Evolutionary conservation across 2,329 filamentous ascomycete species (phyloP).

Genomic region (Macrophomina phaseolina): DNA sequence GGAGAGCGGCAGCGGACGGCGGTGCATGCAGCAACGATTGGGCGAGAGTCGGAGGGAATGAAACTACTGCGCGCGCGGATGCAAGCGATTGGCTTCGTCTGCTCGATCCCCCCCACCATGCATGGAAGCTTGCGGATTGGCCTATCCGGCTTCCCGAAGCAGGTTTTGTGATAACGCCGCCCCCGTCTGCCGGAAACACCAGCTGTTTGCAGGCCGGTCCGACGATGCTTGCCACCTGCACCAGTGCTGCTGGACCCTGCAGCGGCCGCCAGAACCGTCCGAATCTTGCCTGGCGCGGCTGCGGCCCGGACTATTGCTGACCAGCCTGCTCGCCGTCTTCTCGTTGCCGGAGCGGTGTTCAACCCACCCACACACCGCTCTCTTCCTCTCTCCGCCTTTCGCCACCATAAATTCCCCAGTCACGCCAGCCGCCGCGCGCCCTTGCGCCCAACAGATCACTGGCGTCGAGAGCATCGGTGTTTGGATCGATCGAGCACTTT

Average conservation of each 20-base stretch:
- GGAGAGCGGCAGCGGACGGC: background rate
- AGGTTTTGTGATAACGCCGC: slow-evolving; percentile 11
- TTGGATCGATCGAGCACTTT: slow-evolving; percentile 1
- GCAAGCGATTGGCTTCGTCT: background rate
- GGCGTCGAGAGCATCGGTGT: background rate
- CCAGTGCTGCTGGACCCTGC: slow-evolving; percentile 5
- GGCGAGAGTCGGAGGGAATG: slow-evolving; percentile 10
- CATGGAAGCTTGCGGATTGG: slow-evolving; percentile 10
- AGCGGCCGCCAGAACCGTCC: background rate
- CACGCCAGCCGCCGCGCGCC: slow-evolving; percentile 1
- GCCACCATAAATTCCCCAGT: slow-evolving; percentile 17
- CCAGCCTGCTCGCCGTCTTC: too few relatives aligned
- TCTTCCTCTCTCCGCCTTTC: background rate
- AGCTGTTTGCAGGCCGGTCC: background rate
- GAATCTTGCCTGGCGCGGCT: background rate
- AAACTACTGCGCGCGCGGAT: slow-evolving; percentile 5
- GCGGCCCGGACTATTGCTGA: background rate
- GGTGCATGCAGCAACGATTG: background rate
- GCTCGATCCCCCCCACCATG: slow-evolving; percentile 9
- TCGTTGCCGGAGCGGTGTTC: slow-evolving; percentile 8
- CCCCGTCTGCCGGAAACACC: background rate
- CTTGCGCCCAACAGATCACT: background rate
- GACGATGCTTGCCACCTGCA: background rate
- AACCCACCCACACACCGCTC: slow-evolving; percentile 12
- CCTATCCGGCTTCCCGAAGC: slow-evolving; percentile 21